These are phyloP conservation scores for Patellifolia procumbens DNA, from an alignment of 179 eudicot species.

Conservation along the genomic window DNA sequence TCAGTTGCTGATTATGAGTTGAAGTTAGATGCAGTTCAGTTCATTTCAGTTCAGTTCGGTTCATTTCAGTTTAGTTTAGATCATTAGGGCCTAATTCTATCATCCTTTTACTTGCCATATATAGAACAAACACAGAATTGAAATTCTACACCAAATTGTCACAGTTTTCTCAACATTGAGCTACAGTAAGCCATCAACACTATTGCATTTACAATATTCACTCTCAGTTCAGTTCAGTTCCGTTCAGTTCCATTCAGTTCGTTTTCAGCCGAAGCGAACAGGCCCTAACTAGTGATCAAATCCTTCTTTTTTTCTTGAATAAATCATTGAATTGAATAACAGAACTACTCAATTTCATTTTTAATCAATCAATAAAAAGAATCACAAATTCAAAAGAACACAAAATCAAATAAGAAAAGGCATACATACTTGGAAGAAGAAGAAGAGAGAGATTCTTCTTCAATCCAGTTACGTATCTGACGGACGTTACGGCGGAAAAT, in stretches of 20 bases:
- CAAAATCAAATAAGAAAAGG: neutral
- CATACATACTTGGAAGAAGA: constrained; percentile 28
- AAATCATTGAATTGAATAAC: neutral
- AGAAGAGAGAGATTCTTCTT: constrained; percentile 29
- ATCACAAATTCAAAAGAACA: neutral
- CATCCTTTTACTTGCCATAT: neutral
- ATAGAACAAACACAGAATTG: neutral
- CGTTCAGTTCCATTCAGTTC: too few relatives aligned
- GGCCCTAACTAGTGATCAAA: too few relatives aligned
- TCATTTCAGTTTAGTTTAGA: too few relatives aligned
- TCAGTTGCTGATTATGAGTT: too few relatives aligned
- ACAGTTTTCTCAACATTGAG: neutral
- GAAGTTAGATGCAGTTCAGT: too few relatives aligned
- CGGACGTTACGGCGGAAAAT: constrained; percentile 36
- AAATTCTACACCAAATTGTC: neutral
- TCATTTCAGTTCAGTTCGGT: too few relatives aligned
- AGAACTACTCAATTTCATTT: neutral
- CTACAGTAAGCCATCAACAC: neutral
- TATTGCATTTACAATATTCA: neutral
- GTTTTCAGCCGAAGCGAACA: too few relatives aligned
- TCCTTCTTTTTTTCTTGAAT: neutral
- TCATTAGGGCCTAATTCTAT: too few relatives aligned
- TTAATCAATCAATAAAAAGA: neutral
- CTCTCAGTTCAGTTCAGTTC: too few relatives aligned
- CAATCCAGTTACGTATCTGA: constrained; percentile 37